These are phyloP conservation scores for Scopulariopsis brevicaulis DNA, from an alignment of 2,329 filamentous ascomycete genomes.

Conservation along the genomic window DNA sequence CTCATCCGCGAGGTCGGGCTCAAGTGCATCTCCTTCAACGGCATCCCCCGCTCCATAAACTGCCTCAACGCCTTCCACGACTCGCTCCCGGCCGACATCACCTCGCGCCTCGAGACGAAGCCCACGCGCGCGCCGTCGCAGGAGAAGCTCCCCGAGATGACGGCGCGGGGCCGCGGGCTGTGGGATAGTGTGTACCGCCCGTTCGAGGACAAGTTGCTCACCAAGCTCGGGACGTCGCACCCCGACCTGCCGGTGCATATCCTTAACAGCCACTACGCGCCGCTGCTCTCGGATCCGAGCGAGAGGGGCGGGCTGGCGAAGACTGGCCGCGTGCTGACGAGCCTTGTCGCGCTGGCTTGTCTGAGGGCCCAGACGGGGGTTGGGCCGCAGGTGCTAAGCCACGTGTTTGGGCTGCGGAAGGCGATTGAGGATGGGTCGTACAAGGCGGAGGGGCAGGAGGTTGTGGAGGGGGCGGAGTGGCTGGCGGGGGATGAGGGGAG, in stretches of 20 bases:
- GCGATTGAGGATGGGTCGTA: slow-evolving; percentile 56
- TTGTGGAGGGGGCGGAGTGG: slow-evolving; percentile 25
- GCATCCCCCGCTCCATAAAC: slow-evolving; percentile 77
- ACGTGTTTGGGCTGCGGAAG: slow-evolving; percentile 72
- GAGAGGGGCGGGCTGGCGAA: slow-evolving; percentile 31
- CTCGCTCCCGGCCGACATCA: slow-evolving; percentile 45
- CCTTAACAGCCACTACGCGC: slow-evolving; percentile 61
- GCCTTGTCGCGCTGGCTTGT: slow-evolving; percentile 62
- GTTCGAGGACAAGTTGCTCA: slow-evolving; percentile 59
- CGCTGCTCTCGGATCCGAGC: slow-evolving; percentile 58
- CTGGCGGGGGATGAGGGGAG: slow-evolving; percentile 32
- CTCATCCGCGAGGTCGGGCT: slow-evolving; percentile 65
- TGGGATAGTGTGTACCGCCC: slow-evolving; percentile 73
- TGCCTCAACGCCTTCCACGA: slow-evolving; percentile 61
- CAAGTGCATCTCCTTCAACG: slow-evolving; percentile 72
- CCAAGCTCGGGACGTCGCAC: slow-evolving; percentile 62
- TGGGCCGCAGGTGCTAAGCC: slow-evolving; percentile 69
- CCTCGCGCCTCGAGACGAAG: slow-evolving; percentile 37
- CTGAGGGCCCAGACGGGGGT: slow-evolving; percentile 72
- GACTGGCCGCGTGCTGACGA: slow-evolving; percentile 61
- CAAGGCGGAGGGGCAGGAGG: slow-evolving; percentile 16
- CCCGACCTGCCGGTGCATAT: slow-evolving; percentile 77
- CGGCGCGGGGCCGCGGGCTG: slow-evolving; percentile 48
- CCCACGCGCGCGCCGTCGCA: slow-evolving; percentile 42
- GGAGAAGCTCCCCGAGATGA: slow-evolving; percentile 41